Evolutionary conservation across 202 grass and related monocot species (phyloP).

Genomic region (Setaria italica): DNA sequence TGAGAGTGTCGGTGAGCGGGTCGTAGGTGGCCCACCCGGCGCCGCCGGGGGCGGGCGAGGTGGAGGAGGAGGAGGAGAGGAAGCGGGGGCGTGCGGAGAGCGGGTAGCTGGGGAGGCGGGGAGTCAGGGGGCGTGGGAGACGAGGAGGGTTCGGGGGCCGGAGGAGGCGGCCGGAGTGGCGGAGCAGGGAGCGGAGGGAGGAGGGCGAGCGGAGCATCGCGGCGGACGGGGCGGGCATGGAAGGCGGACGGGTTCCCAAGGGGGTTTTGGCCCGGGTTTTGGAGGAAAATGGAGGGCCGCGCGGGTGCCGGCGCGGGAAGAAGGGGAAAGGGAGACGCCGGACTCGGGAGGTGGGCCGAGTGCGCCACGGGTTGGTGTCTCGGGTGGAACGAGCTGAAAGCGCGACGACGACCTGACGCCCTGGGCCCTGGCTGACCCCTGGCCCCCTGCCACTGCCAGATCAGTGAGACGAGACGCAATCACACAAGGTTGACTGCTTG

Average conservation of each 20-base stretch:
- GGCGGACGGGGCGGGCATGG: constrained; percentile 28
- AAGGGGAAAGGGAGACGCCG: neutral
- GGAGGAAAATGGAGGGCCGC: neutral
- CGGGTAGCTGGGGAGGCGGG: neutral
- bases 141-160: neutral
- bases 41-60: neutral
- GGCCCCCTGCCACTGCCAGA: too few species aligned
- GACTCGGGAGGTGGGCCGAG: constrained; percentile 3
- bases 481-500: too few species aligned
- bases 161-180: constrained; percentile 41
- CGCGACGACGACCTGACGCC: neutral
- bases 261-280: constrained; percentile 41
- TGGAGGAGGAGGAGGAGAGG: constrained; percentile 32
- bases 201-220: constrained; percentile 39
- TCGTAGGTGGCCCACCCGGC: constrained; percentile 35
- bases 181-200: constrained; percentile 25
- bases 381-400: neutral
- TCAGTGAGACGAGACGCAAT: too few species aligned
- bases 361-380: neutral
- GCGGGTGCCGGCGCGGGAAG: constrained; percentile 38
- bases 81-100: constrained; percentile 2
- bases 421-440: too few species aligned
- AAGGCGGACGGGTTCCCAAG: neutral
- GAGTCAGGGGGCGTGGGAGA: neutral
- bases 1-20: constrained; percentile 7